Conservation (phyloP, 2,329 filamentous ascomycete species). For the Ambrosiella cleistominuta region DNA sequence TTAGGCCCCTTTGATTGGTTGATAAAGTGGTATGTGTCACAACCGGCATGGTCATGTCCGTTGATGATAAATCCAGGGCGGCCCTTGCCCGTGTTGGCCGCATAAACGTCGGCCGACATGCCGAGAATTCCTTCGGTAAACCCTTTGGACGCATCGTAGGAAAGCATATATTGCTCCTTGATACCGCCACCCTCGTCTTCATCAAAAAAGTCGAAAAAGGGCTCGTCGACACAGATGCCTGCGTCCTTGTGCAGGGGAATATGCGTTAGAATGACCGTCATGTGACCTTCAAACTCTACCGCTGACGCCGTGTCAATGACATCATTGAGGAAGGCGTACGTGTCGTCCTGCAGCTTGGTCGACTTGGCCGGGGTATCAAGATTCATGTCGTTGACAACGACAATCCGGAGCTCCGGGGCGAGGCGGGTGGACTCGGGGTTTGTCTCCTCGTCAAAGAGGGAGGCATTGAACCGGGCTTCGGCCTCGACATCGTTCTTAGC, state of each 20-base stretch:
- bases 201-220: slow-evolving; percentile 64
- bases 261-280: slow-evolving; percentile 79
- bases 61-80: slow-evolving; percentile 67
- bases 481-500: slow-evolving; percentile 11
- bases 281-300: slow-evolving; percentile 44
- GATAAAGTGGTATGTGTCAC: slow-evolving; percentile 72
- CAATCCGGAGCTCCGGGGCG: slow-evolving; percentile 55
- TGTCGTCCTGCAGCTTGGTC: slow-evolving; percentile 50
- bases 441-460: slow-evolving; percentile 24
- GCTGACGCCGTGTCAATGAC: slow-evolving; percentile 45
- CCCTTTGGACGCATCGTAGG: slow-evolving; percentile 48
- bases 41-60: slow-evolving; percentile 90
- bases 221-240: slow-evolving; percentile 69
- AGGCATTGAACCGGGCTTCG: slow-evolving; percentile 19
- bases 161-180: slow-evolving; percentile 83
- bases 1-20: slow-evolving; percentile 38
- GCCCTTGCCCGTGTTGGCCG: slow-evolving; percentile 44
- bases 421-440: slow-evolving; percentile 32
- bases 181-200: slow-evolving; percentile 51
- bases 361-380: slow-evolving; percentile 67
- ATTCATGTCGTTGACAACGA: slow-evolving; percentile 86
- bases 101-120: slow-evolving; percentile 44
- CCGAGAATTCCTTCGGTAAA: slow-evolving; percentile 77
- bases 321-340: slow-evolving; percentile 59
- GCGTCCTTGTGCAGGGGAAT: slow-evolving; percentile 72